phyloP scores from a whole-genome alignment of 495 filamentous ascomycete species.

The Penicillium odoratum region DNA sequence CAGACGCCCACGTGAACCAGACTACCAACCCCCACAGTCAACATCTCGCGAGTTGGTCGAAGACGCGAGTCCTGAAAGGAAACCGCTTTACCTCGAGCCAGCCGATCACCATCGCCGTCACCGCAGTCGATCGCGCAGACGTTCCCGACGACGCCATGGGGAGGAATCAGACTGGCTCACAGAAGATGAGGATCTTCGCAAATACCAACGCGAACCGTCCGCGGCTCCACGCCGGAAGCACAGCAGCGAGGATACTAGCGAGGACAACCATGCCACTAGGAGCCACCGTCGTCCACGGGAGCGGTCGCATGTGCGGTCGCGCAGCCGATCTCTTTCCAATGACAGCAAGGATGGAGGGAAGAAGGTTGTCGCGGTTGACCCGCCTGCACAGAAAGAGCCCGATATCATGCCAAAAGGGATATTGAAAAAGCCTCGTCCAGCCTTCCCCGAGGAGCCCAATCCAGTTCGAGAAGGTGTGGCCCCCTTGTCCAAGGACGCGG shows the following conservation, averaged over 20 bases:
- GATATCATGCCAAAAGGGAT: slow-evolving; percentile 62
- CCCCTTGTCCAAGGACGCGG: slow-evolving; percentile 71
- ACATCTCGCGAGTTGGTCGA: slow-evolving; percentile 18
- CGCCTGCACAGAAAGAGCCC: slow-evolving; percentile 32
- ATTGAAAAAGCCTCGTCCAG: slow-evolving; percentile 67
- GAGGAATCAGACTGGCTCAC: slow-evolving; percentile 35
- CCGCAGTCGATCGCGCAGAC: slow-evolving; percentile 31
- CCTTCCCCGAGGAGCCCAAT: slow-evolving; percentile 77
- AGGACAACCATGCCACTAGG: slow-evolving; percentile 12
- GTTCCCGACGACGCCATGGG: slow-evolving; percentile 30
- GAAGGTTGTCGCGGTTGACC: slow-evolving; percentile 33
- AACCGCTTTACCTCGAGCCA: slow-evolving; percentile 24
- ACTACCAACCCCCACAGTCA: slow-evolving; percentile 14
- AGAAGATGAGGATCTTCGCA: slow-evolving; percentile 41
- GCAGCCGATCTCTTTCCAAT: slow-evolving; percentile 6
- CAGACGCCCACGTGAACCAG: slow-evolving; percentile 12
- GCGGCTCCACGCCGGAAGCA: slow-evolving; percentile 26
- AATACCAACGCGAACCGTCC: slow-evolving; percentile 34
- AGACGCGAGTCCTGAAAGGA: slow-evolving; percentile 15
- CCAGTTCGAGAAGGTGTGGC: slow-evolving; percentile 86
- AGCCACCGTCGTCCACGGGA: slow-evolving; percentile 18
- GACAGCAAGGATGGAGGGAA: slow-evolving; percentile 29
- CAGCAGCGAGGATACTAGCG: slow-evolving; percentile 28
- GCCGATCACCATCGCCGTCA: slow-evolving; percentile 17
- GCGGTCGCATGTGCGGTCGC: slow-evolving; percentile 25